Percentiles rank a stretch among this genome's conserved stretches.
phyloP scores from a whole-genome alignment of 108 stramenopile species.

The Stephanodiscus minutulus region DNA sequence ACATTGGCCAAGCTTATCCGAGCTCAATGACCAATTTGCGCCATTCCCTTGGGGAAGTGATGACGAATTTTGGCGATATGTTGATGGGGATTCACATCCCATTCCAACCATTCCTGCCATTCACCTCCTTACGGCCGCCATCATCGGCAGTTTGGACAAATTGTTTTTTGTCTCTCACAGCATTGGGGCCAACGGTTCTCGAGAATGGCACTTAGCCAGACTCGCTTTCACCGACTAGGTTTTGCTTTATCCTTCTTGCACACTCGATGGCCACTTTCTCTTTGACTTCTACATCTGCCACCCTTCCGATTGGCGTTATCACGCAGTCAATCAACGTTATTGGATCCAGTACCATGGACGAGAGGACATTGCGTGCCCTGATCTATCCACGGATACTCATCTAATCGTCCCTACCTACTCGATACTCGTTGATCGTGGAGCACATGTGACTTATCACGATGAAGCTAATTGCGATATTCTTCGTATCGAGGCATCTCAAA shows the following conservation, averaged over 20 bases:
- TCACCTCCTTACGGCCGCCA: neutral
- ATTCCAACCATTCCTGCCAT: neutral
- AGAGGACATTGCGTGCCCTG: neutral
- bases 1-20: too few relatives aligned
- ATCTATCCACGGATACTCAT: neutral
- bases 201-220: neutral
- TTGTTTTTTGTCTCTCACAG: too few relatives aligned
- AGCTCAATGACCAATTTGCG: too few relatives aligned
- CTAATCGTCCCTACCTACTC: neutral
- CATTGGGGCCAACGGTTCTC: neutral
- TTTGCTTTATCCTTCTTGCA: neutral
- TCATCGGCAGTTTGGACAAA: slow-evolving; percentile 1
- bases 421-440: too few relatives aligned
- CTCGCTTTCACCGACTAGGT: neutral
- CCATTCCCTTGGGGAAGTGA: slow-evolving; percentile 15
- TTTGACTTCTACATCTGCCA: neutral
- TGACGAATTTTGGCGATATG: neutral
- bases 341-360: neutral
- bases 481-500: too few relatives aligned
- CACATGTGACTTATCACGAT: too few relatives aligned
- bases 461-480: too few relatives aligned
- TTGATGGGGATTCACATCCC: neutral
- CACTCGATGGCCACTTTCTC: neutral
- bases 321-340: too few relatives aligned
- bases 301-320: neutral